Conservation (phyloP, 2,329 filamentous ascomycete species). For the Simplicillium sp. region DNA sequence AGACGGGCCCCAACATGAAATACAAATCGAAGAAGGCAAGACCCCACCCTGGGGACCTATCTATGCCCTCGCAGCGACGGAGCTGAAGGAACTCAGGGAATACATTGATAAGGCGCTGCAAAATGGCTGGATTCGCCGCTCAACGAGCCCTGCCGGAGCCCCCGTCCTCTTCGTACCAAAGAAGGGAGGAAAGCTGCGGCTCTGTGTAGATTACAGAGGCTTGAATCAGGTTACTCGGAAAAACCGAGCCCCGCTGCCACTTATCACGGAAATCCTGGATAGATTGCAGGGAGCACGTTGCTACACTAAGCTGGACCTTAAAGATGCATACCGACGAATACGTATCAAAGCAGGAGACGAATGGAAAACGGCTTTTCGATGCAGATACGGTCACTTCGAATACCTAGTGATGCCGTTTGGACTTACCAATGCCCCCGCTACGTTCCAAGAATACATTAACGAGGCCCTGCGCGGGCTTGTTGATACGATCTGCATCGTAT, state of each 20-base stretch:
- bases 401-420: constrained; percentile 20
- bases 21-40: too few species aligned
- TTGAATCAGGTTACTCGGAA: neutral
- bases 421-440: constrained; percentile 9
- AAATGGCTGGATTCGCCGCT: neutral
- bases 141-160: neutral
- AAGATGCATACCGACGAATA: constrained; percentile 9
- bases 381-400: constrained; percentile 14
- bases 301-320: constrained; percentile 1
- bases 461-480: neutral
- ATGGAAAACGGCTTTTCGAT: constrained; percentile 20
- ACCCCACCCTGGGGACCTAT: too few species aligned
- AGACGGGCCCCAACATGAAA: too few species aligned
- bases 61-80: too few species aligned
- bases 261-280: neutral
- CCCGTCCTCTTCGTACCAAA: neutral
- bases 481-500: constrained; percentile 3
- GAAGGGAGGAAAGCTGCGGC: neutral
- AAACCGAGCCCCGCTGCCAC: neutral
- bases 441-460: constrained; percentile 2
- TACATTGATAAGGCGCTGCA: neutral
- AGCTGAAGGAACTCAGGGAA: too few species aligned
- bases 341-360: constrained; percentile 15
- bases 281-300: neutral
- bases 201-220: neutral